Evolutionary conservation across 805 yeast genomes (phyloP).

Genomic region (Wickerhamomyces rabaulensis): DNA sequence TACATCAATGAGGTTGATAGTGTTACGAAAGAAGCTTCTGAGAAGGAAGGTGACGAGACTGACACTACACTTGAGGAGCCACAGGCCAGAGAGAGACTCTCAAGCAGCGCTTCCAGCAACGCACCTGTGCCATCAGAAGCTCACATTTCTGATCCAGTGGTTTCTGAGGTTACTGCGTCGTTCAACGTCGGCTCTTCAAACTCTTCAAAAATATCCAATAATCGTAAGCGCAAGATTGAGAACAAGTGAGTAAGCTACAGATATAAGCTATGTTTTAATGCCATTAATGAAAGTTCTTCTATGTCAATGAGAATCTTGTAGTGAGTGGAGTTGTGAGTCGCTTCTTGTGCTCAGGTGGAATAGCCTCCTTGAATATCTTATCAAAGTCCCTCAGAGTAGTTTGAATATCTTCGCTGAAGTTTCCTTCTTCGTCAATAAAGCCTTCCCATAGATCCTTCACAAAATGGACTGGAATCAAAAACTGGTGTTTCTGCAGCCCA

Average conservation of each 20-base stretch:
- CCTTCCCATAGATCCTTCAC: constrained; percentile 23
- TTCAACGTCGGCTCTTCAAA: background rate
- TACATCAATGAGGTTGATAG: constrained; percentile 8
- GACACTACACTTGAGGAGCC: background rate
- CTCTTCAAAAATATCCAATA: background rate
- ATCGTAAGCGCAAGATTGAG: background rate
- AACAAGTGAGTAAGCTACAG: background rate
- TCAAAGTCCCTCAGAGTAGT: constrained; percentile 21
- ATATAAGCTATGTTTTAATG: background rate
- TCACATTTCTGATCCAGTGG: background rate
- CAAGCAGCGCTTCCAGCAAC: background rate
- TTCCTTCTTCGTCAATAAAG: constrained; percentile 22
- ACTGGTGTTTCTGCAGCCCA: constrained; percentile 19
- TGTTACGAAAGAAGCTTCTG: background rate
- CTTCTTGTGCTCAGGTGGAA: background rate
- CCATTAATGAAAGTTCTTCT: background rate
- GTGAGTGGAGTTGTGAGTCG: background rate
- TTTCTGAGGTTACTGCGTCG: background rate
- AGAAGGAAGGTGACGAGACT: background rate
- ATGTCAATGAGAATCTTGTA: background rate
- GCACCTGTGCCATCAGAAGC: background rate
- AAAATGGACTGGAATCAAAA: constrained; percentile 12
- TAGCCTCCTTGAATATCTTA: background rate
- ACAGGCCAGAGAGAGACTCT: background rate
- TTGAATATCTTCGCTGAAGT: constrained; percentile 19